Conservation (phyloP, 805 yeast species). For the Hagleromyces aurorensis region DNA sequence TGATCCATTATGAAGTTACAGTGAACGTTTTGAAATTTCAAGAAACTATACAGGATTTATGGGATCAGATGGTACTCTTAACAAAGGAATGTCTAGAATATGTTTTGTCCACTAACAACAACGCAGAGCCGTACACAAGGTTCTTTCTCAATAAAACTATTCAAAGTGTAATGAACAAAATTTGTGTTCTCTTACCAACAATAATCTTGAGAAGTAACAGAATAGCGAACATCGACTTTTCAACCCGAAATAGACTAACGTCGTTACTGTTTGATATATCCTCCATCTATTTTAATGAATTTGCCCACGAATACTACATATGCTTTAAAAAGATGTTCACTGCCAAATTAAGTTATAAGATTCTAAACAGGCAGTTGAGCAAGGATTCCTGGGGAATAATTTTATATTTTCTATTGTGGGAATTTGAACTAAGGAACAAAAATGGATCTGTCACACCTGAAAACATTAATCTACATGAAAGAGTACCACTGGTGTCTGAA, state of each 20-base stretch:
- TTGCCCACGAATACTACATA: slow-evolving; percentile 25
- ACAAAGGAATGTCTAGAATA: slow-evolving; percentile 16
- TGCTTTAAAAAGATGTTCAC: slow-evolving; percentile 27
- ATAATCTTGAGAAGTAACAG: slow-evolving; percentile 21
- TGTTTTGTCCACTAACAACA: slow-evolving; percentile 10
- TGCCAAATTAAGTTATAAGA: slow-evolving; percentile 23
- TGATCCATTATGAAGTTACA: slow-evolving; percentile 19
- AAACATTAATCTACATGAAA: slow-evolving; percentile 1
- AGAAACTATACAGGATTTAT: slow-evolving; percentile 13
- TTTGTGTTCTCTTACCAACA: slow-evolving; percentile 22
- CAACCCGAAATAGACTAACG: slow-evolving; percentile 11
- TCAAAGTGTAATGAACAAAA: slow-evolving; percentile 22
- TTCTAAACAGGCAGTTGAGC: slow-evolving; percentile 16
- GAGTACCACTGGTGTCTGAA: slow-evolving; percentile 1
- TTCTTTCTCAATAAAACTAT: slow-evolving; percentile 25
- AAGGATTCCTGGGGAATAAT: slow-evolving; percentile 25
- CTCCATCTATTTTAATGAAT: slow-evolving; percentile 26
- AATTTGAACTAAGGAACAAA: slow-evolving; percentile 9
- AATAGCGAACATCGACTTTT: slow-evolving; percentile 6
- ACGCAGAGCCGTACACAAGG: slow-evolving; percentile 13
- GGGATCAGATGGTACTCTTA: slow-evolving; percentile 17
- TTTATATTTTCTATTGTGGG: slow-evolving; percentile 18
- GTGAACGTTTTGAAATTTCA: slow-evolving; percentile 10
- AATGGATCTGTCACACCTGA: background rate
- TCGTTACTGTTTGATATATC: slow-evolving; percentile 17